phyloP scores from a whole-genome alignment of 2,329 filamentous ascomycete genomes.

The Claviceps digitariae region DNA sequence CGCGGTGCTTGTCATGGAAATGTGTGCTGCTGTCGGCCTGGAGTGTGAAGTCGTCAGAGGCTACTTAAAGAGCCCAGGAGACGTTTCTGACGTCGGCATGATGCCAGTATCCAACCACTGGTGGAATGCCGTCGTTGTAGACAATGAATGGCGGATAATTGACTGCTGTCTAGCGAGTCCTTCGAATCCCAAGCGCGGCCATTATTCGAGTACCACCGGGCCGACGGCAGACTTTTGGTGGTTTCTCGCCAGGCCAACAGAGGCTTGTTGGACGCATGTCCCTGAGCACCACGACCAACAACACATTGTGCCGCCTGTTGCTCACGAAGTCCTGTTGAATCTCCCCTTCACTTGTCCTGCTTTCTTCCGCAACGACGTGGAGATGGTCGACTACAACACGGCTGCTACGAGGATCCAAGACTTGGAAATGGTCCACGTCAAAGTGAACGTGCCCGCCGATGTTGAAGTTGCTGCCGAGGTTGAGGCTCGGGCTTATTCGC shows the following conservation, averaged over 20 bases:
- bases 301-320: slow-evolving; percentile 79
- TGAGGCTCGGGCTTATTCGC: slow-evolving; percentile 66
- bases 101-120: slow-evolving; percentile 88
- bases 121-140: slow-evolving; percentile 92
- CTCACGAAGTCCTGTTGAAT: slow-evolving; percentile 73
- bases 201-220: slow-evolving; percentile 61
- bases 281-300: slow-evolving; percentile 79
- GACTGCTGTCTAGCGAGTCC: slow-evolving; percentile 87
- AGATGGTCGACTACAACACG: slow-evolving; percentile 84
- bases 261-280: slow-evolving; percentile 93
- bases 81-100: slow-evolving; percentile 64
- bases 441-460: slow-evolving; percentile 75
- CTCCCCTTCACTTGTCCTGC: slow-evolving; percentile 75
- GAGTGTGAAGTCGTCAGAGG: slow-evolving; percentile 78
- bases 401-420: slow-evolving; percentile 75
- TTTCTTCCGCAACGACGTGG: slow-evolving; percentile 70
- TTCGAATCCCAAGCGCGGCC: slow-evolving; percentile 66
- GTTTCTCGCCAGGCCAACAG: slow-evolving; percentile 78
- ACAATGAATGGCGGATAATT: slow-evolving; percentile 92
- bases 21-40: slow-evolving; percentile 83
- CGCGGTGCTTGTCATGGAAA: slow-evolving; percentile 74
- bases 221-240: slow-evolving; percentile 76
- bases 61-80: slow-evolving; percentile 82
- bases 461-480: slow-evolving; percentile 89
- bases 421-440: slow-evolving; percentile 83